These are phyloP conservation scores for Podospora comata DNA, from an alignment of 495 filamentous ascomycete species.

Conservation along the genomic window DNA sequence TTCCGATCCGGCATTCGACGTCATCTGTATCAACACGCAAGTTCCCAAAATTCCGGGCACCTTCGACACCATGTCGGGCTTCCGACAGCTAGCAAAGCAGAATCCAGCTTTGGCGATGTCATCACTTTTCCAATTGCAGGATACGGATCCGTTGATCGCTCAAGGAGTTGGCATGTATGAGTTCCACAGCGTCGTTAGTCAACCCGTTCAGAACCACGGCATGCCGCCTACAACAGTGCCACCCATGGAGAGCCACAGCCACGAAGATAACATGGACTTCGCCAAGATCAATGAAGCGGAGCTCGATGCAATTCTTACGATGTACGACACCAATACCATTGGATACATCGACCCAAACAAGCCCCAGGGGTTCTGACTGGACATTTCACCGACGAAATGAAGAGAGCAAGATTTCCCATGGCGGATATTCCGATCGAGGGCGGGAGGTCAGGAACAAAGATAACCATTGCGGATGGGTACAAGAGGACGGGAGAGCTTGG, in stretches of 20 bases:
- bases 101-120: conserved; percentile 18
- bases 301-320: conserved; percentile 15
- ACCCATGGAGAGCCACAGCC: background rate
- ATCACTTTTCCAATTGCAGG: conserved; percentile 15
- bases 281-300: conserved; percentile 11
- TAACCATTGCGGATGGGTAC: background rate
- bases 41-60: background rate
- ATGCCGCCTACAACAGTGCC: background rate
- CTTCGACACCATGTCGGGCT: conserved; percentile 10
- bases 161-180: conserved; percentile 12
- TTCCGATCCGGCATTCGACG: conserved; percentile 22
- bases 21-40: conserved; percentile 28
- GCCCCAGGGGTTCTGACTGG: background rate
- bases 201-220: background rate
- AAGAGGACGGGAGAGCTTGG: background rate
- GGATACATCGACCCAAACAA: background rate
- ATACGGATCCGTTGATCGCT: conserved; percentile 8
- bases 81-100: conserved; percentile 14
- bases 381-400: background rate
- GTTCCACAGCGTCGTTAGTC: background rate
- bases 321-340: conserved; percentile 6
- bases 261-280: background rate
- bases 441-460: background rate
- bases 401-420: background rate
- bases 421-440: background rate